Conservation (phyloP, 805 yeast species). For the Candida ovalis region DNA sequence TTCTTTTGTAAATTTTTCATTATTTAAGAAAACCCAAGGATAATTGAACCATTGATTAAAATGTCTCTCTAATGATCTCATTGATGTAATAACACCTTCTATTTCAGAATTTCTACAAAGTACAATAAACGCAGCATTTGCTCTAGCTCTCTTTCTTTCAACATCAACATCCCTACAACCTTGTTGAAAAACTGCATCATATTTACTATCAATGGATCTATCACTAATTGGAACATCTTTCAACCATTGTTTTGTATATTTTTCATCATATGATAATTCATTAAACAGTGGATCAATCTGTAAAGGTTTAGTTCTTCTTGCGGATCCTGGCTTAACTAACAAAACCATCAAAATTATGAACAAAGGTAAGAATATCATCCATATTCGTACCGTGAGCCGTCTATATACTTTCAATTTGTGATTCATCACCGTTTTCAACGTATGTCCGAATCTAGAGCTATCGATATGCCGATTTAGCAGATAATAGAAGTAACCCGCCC, state of each 20-base stretch:
- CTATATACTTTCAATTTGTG: constrained; percentile 12
- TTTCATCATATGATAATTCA: constrained; percentile 15
- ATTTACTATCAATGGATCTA: constrained; percentile 20
- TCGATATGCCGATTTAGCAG: too few relatives aligned
- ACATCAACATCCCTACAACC: constrained; percentile 31
- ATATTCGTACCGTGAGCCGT: constrained; percentile 11
- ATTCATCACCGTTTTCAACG: constrained; percentile 7
- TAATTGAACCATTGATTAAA: constrained; percentile 93
- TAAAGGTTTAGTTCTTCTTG: too few relatives aligned
- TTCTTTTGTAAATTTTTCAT: constrained; percentile 64
- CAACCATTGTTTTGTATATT: constrained; percentile 12
- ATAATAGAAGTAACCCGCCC: too few relatives aligned
- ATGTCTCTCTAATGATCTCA: constrained; percentile 75
- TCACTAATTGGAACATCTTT: constrained; percentile 24
- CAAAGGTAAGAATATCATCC: constrained; percentile 12
- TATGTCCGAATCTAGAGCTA: too few relatives aligned
- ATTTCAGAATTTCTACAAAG: constrained; percentile 79
- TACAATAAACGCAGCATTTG: constrained; percentile 82
- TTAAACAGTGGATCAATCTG: constrained; percentile 1
- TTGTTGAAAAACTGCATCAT: constrained; percentile 30
- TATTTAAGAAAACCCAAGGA: constrained; percentile 88
- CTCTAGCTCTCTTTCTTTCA: constrained; percentile 36
- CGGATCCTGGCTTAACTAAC: not conserved
- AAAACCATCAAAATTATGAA: not conserved
- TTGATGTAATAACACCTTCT: constrained; percentile 69